These are phyloP conservation scores for Venturia pyrina DNA, from an alignment of 2,329 filamentous ascomycete genomes.

Conservation along the genomic window DNA sequence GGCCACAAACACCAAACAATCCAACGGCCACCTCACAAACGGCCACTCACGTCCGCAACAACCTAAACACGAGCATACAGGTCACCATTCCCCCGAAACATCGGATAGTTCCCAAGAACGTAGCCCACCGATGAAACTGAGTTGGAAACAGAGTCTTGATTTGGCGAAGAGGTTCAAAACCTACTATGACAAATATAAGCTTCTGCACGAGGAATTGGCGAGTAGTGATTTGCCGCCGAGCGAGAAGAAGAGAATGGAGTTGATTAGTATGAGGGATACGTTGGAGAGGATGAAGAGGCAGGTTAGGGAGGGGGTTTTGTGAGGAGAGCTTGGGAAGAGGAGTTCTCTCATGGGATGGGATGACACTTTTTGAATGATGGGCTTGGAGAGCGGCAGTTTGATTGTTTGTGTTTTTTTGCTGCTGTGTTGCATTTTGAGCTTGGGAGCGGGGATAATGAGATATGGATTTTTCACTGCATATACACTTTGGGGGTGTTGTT, in stretches of 20 bases:
- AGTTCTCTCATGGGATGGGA: not conserved
- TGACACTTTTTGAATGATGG: not conserved
- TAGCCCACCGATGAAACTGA: slow-evolving; percentile 22
- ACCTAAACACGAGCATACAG: not conserved
- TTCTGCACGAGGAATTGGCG: slow-evolving; percentile 40
- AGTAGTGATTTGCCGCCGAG: slow-evolving; percentile 32
- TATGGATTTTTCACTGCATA: not conserved
- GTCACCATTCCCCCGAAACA: not conserved
- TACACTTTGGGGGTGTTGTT: not conserved
- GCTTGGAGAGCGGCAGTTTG: not conserved
- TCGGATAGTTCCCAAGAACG: not conserved
- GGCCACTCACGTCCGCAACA: not conserved
- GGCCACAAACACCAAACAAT: not conserved
- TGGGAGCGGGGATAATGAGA: not conserved
- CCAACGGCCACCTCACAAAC: not conserved
- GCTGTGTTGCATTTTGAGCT: not conserved
- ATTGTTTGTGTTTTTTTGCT: not conserved
- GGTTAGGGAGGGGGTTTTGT: slow-evolving; percentile 31
- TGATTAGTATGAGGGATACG: slow-evolving; percentile 44
- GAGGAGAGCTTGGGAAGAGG: not conserved
- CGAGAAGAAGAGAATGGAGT: slow-evolving; percentile 39
- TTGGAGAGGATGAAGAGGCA: slow-evolving; percentile 48
- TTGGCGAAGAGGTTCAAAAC: slow-evolving; percentile 44
- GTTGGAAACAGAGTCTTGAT: slow-evolving; percentile 35
- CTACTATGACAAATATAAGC: slow-evolving; percentile 48